A percentile compares a stretch with the other conserved stretches of the same genome.
These are phyloP conservation scores for Dendrocalamus sinicus DNA, from an alignment of 176 grass and related monocot species.

Conservation along the genomic window DNA sequence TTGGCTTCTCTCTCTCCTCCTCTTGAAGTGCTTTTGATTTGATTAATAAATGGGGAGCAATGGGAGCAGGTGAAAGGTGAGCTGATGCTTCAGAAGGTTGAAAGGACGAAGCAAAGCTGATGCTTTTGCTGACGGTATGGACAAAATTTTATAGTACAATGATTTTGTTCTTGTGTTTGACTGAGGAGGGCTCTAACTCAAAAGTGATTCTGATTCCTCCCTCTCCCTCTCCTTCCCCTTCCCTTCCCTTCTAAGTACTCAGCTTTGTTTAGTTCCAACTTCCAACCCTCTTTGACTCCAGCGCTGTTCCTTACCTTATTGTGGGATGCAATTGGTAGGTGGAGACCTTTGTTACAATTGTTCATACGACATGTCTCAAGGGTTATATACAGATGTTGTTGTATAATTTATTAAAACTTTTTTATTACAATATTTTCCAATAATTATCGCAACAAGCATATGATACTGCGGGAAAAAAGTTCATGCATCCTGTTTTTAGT, in stretches of 20 bases:
- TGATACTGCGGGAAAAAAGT: neutral
- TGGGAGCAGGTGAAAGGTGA: slow-evolving; percentile 48
- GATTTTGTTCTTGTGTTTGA: slow-evolving; percentile 29
- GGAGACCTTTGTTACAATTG: neutral
- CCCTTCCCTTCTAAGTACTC: no score
- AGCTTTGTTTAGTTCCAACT: neutral
- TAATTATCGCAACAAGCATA: neutral
- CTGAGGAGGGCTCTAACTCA: neutral
- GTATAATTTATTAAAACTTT: neutral
- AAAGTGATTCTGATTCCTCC: neutral
- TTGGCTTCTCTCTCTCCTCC: slow-evolving; percentile 31
- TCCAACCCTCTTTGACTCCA: neutral
- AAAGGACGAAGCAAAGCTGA: neutral
- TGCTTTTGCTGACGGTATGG: slow-evolving; percentile 16
- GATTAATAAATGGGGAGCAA: slow-evolving; percentile 29
- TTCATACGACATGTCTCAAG: no score
- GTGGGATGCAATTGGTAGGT: neutral
- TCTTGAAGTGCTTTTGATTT: slow-evolving; percentile 37
- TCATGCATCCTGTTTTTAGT: neutral
- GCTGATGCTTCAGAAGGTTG: slow-evolving; percentile 1
- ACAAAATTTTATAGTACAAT: slow-evolving; percentile 17
- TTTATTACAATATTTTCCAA: neutral
- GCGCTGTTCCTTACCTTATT: neutral
- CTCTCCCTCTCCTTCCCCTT: neutral
- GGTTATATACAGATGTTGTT: no score